Evolutionary conservation across 441 rosid species (phyloP), one percentile per base, ranked within the genome.

Genomic region (Erodium chrysanthum): DNA sequence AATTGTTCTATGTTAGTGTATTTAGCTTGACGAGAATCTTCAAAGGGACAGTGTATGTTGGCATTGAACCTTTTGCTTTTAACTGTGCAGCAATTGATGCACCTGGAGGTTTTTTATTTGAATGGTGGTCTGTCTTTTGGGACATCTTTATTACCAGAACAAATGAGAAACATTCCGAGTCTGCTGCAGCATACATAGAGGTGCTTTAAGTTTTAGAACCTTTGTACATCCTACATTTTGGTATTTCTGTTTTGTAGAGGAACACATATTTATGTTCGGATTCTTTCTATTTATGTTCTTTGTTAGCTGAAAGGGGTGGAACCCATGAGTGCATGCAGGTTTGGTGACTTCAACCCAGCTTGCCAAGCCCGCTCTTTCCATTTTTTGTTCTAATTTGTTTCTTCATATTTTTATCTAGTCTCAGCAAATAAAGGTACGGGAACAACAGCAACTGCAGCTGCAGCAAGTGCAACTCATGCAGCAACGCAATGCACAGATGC

Each of bases 121-220:
- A 84, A 67, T 88, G 94, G 94, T 88, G 94, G 94, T 88, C 88
- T 65, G 90, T 86, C 66, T 88, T 85, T 66, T 88, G 91, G 94
- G 89, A 88, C 80, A 84, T 88, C 67, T 88, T 88, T 70, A 86
- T 88, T 72, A 83, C 94, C 31, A 79, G 91, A 81, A 86, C 91
- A 44, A 86, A 86, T 72, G 89, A 78, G 67, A 88, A 84, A 75
- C 89, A 88, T 75, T 88, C 88, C 0, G 88, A 86, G 64, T 73
- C 81, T 72, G 91, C 91, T 37, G 88, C 86, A 14, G 82, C 94
- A 68, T 88, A 88, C 68, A 84, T 84, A 66, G 88, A 88, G 94
- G 94, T 88, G 68, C 31, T 73, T 35, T 67, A 50, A 59, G 63
- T 40, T 42, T 44, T n/a, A 22, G 61, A 44, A 62, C 31, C 40